Base-by-base conservation (phyloP, 1,284 basidiomycete genomes). In the Apiotrichum brassicae region DNA sequence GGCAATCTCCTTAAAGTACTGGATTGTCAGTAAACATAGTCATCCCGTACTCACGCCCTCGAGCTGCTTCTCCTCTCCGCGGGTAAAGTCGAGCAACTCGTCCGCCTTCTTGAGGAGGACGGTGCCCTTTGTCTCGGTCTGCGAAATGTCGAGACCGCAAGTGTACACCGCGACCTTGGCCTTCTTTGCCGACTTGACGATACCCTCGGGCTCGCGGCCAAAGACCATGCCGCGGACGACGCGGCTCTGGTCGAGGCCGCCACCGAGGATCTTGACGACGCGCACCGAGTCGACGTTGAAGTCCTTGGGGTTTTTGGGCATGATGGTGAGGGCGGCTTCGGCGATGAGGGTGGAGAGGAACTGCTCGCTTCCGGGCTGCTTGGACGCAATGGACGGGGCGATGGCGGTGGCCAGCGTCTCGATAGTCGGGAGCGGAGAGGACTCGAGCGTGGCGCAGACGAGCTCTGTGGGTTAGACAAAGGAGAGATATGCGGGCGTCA, bases 141-240 rank as follows among this genome's bases (percentile, higher is more conserved):
- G 95, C 14, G 90, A 81, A 52, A 91, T 83, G 71, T 97, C 94
- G 53, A 97, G 79, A 2, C 87, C 87, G 57, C 84, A 90, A 0
- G 93, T 97, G 76, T 86, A 97, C 49, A 97, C 87, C 6, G 87
- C 93, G 41, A 95, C 91, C 74, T 95, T 94, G 45, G 83, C 87
- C 61, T 83, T 84, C 51, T 76, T 78, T 9, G 82, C 84, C 62
- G 88, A 87, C 76, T 92, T 92, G 60, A 95, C 73, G 49, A 81
- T 78, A 40, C 87, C 86, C 74, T 98, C 94, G 1, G 95, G 89
- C 74, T 95, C 90, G 34, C 93, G 81, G 39, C 90, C 90, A 63
- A 98, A 97, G 0, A 98, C 94, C 95, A 99, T 99, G 42, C 95
- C 95, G 59, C 87, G 83, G 6, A 99, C 85, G 11, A 98, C 94